Evolutionary conservation across 2,329 filamentous ascomycete genomes (phyloP).

Genomic region (Orbilia brochopaga): DNA sequence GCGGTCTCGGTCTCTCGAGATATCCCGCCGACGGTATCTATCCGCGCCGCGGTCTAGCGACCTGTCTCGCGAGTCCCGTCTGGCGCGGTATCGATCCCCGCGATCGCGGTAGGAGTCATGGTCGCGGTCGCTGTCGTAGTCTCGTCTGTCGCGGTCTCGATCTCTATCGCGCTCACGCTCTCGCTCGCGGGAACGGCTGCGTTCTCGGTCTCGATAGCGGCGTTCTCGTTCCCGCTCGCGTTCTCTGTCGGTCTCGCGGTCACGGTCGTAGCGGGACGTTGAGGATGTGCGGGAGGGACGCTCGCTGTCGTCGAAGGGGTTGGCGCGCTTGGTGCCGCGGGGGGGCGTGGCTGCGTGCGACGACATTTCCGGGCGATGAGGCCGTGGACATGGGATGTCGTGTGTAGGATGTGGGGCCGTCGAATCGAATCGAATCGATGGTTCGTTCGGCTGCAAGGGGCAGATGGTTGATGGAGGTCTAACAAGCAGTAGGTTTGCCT

Average conservation of each 20-base stretch:
- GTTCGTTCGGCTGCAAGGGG: neutral
- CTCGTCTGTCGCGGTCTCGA: slow-evolving; percentile 33
- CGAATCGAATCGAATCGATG: neutral
- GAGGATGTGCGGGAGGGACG: slow-evolving; percentile 46
- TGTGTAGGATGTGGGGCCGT: slow-evolving; percentile 7
- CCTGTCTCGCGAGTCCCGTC: slow-evolving; percentile 44
- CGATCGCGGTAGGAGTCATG: slow-evolving; percentile 40
- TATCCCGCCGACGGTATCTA: slow-evolving; percentile 29
- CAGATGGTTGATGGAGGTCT: neutral
- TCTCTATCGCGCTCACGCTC: slow-evolving; percentile 33
- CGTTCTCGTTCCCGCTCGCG: slow-evolving; percentile 11
- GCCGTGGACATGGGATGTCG: slow-evolving; percentile 6
- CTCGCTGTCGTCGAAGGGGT: slow-evolving; percentile 48
- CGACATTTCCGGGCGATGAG: slow-evolving; percentile 22
- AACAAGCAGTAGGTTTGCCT: neutral
- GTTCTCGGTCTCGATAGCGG: slow-evolving; percentile 28
- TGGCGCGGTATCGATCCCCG: slow-evolving; percentile 39
- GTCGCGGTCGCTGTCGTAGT: slow-evolving; percentile 33
- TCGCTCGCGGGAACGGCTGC: slow-evolving; percentile 16
- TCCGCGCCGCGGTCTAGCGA: slow-evolving; percentile 38
- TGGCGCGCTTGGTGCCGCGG: slow-evolving; percentile 46
- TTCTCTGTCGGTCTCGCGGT: slow-evolving; percentile 32
- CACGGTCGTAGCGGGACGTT: slow-evolving; percentile 40
- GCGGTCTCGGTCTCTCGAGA: slow-evolving; percentile 44
- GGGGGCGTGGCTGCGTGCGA: slow-evolving; percentile 42